Conservation (phyloP, 2,329 filamentous ascomycete genomes). For the Cladosporium sp. region DNA sequence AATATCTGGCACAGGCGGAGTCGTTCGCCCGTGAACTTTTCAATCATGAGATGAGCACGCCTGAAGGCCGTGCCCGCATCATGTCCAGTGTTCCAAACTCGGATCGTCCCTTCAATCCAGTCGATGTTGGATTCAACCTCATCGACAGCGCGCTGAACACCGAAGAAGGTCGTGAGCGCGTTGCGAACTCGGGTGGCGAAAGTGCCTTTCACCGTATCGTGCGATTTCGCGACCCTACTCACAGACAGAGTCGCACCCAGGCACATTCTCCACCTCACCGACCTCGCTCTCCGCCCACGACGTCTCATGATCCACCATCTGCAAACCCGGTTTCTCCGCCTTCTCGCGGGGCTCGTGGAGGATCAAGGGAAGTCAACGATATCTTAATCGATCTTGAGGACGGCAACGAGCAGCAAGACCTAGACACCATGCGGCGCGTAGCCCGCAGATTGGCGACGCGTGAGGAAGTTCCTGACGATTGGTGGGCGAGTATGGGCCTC, state of each 20-base stretch:
- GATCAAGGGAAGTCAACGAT: not conserved
- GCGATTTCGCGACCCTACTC: not conserved
- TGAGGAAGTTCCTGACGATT: conserved; percentile 75
- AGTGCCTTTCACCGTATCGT: not conserved
- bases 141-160: conserved; percentile 28
- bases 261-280: not conserved
- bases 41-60: conserved; percentile 21
- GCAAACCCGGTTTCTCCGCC: conserved; percentile 19
- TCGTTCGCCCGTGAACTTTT: conserved; percentile 28
- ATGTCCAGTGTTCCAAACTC: conserved; percentile 24
- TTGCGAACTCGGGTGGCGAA: conserved; percentile 18
- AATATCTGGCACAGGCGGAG: conserved; percentile 20
- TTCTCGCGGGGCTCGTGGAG: conserved; percentile 17
- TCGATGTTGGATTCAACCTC: conserved; percentile 30
- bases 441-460: conserved; percentile 65
- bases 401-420: conserved; percentile 15
- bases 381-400: conserved; percentile 18
- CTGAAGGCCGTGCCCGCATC: conserved; percentile 25
- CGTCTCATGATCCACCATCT: conserved; percentile 12
- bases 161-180: conserved; percentile 24
- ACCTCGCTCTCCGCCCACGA: not conserved
- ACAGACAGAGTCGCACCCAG: not conserved
- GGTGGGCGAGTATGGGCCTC: conserved; percentile 58
- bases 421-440: conserved; percentile 60
- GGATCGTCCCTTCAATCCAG: conserved; percentile 19